phyloP scores from a whole-genome alignment of 139 green algal species.

The Desmodesmus armatus region DNA sequence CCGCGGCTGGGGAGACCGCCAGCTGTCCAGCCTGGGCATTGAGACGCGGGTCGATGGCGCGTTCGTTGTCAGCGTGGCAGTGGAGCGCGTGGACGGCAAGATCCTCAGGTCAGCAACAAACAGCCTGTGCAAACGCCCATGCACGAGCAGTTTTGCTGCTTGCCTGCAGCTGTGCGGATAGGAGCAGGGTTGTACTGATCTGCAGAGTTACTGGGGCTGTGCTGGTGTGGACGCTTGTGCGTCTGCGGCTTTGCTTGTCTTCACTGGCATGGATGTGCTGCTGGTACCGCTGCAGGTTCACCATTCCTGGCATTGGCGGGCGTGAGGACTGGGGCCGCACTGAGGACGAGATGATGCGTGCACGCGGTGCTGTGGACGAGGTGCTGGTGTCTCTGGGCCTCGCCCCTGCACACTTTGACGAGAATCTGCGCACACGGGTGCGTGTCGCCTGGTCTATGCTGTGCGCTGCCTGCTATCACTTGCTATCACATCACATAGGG shows the following conservation, averaged over 20 bases:
- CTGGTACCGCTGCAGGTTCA: conserved; percentile 22
- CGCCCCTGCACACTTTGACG: conserved; percentile 38
- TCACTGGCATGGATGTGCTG: no score
- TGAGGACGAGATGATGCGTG: conserved; percentile 40
- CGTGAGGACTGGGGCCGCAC: conserved; percentile 39
- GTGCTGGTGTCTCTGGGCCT: conserved; percentile 39
- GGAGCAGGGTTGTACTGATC: background rate
- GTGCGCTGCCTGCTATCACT: no score
- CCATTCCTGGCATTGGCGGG: conserved; percentile 36
- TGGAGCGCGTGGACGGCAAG: conserved; percentile 43
- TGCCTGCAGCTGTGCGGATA: background rate
- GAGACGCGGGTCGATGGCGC: conserved; percentile 13
- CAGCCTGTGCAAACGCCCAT: no score
- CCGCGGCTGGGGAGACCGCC: conserved; percentile 34
- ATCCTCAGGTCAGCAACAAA: conserved; percentile 30
- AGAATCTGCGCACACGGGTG: conserved; percentile 39
- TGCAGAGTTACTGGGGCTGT: background rate
- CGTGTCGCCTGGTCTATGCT: background rate
- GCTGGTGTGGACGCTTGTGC: background rate
- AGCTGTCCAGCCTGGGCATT: conserved; percentile 22
- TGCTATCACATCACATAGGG: background rate
- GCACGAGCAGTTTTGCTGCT: no score
- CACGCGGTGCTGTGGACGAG: conserved; percentile 38
- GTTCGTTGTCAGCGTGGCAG: conserved; percentile 1
- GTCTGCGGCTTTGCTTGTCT: no score